These are phyloP conservation scores for Millerozyma miso DNA, from an alignment of 805 yeast species.

Conservation along the genomic window DNA sequence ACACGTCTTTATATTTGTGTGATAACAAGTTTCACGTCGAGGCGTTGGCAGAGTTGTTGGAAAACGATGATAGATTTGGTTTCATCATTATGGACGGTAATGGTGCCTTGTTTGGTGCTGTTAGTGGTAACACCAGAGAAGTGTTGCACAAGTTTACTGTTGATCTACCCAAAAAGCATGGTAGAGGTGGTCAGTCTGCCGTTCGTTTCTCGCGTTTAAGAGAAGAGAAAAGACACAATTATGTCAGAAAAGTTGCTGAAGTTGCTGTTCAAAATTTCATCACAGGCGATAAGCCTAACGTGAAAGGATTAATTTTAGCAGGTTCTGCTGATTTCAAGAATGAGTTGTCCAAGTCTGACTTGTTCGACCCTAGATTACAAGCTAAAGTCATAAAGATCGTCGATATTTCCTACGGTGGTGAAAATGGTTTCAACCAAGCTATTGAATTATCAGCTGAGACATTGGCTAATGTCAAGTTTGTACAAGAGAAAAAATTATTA, in stretches of 20 bases:
- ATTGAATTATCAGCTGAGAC: conserved; percentile 97
- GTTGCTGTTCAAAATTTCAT: conserved; percentile 96
- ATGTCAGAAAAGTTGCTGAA: conserved; percentile 97
- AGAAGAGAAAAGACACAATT: conserved; percentile 98
- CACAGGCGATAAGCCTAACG: conserved; percentile 90
- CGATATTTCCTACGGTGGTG: conserved; percentile 98
- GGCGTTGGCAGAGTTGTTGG: conserved; percentile 88
- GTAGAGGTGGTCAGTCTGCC: conserved; percentile 99
- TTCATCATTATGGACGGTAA: conserved; percentile 99
- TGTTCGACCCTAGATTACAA: conserved; percentile 86
- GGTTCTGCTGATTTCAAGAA: conserved; percentile 99
- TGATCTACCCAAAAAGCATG: conserved; percentile 98
- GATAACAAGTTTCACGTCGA: conserved; percentile 98
- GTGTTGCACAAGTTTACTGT: conserved; percentile 92
- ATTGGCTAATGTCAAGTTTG: conserved; percentile 92
- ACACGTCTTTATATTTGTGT: conserved; percentile 90
- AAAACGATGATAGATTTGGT: conserved; percentile 94
- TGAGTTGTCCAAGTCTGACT: conserved; percentile 86
- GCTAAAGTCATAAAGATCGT: conserved; percentile 88
- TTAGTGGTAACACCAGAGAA: conserved; percentile 95
- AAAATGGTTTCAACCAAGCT: conserved; percentile 99
- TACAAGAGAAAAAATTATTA: conserved; percentile 95
- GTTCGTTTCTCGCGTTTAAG: conserved; percentile 97
- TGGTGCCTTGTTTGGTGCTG: conserved; percentile 92
- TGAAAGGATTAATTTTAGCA: conserved; percentile 90